Evolutionary conservation across 306 rosid genomes (phyloP), one percentile per base, ranked within the genome.

Genomic region (Cyamopsis tetragonoloba): DNA sequence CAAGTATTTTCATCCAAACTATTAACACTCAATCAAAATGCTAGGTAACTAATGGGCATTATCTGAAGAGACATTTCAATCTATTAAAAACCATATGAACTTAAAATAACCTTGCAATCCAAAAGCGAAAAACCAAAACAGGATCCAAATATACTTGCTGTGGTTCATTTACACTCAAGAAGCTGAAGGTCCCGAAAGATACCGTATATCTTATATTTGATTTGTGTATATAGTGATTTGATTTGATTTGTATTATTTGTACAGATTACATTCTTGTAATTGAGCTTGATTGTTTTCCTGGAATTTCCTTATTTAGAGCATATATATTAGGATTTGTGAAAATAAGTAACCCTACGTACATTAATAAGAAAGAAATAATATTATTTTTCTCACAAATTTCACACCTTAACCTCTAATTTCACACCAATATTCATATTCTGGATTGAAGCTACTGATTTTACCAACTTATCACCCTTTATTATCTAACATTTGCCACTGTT

Each of bases 1-100:
- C 54, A 50, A 30, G 59, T 66, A 68, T 42, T 68, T 73, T 26
- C n/a, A 3, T 24, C 20, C 35, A 28, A 50, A 46, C 30, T 30
- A 28, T 67, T 39, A 5, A 63, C 31, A 56, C 54, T 20, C 11
- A 53, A 14, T 41, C 3, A 24, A 61, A 62, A 13, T 23, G 17
- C 9, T 49, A 2, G 8, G 5, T 24, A 35, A 20, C 34, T 19
- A 47, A 32, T 38, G 4, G 5, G 17, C 5, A 55, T 7, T 23
- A 17, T 34, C 4, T 34, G 35, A 43, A 24, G 62, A 38, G 15
- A n/a, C 3, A 32, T 74, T 66, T 4, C 50, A 43, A 34, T 28
- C 24, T 15, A 62, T 12, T 46, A 6, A 10, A n/a, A 47, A 59
- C 27, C 9, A 63, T 35, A 55, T 27, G 15, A 51, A 42, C 62